Evolutionary conservation across 2,329 filamentous ascomycete species (phyloP), one percentile per base, ranked within the genome.

Genomic region (Capronia americana): DNA sequence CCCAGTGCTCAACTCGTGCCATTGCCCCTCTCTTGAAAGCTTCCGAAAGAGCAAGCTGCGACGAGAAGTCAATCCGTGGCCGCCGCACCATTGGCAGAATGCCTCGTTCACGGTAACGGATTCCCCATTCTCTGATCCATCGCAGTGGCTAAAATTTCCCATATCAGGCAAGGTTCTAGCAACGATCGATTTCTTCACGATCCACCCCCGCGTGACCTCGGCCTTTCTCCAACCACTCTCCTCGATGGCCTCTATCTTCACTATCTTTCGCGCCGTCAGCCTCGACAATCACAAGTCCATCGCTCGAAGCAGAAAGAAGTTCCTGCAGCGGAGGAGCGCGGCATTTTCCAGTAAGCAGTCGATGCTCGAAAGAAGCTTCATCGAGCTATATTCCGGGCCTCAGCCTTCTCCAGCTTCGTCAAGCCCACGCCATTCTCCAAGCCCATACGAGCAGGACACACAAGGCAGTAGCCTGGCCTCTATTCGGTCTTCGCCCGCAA

Each of bases 261-360:
- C 58, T 61, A 61, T 61, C 58, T 53, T 12, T 54, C 46, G 23
- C 46, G 12, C 28, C 32, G 58, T 53, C 58, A 61, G 58, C 58
- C 23, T 53, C 23, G 41, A 32, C 14, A 32, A 34, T 55, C 24
- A 38, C 38, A 38, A 23, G 23, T 6, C 48, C 28, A n/a, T 41
- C 20, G 12, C 48, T 61, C 20, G 14, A 53, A 41, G 32, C 12
- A 61, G 58, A 51, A 53, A 53, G 32, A 38, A 51, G 58, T 61
- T 61, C 48, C 58, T 41, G 58, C 46, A 23, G 28, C 57, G 46
- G 57, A 60, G n/a, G 28, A 53, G 58, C 12, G 58, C 58, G 28
- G 58, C 2, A 12, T 17, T 28, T 12, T 12, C n/a, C 46, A 38
- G 46, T 38, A 61, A 53, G 44, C 57, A n/a, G 12, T 32, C 10